Base-by-base conservation (phyloP, 116 monocot species). In the Phalaenopsis hybrid region DNA sequence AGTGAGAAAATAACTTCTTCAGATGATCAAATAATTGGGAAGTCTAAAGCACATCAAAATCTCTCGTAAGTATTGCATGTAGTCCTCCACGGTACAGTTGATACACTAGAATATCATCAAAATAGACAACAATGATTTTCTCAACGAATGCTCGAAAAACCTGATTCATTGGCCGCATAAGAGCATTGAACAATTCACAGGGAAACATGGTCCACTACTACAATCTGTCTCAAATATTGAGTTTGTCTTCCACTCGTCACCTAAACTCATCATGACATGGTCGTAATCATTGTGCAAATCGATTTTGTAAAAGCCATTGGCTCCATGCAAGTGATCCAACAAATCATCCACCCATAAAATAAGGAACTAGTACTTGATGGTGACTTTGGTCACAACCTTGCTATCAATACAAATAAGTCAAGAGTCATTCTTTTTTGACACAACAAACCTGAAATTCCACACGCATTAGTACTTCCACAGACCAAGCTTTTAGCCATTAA, bases 191-290 rank as follows among this genome's bases (percentile, higher is more conserved):
- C 0, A 84, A 6, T 0, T 80, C 31, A 61, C 57, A 84, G 2
- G 79, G 75, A 79, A 84, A 75, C 0, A 75, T 31, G 25, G 0
- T n/a, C 58, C 79, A 84, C 31, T 84, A 41, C 23, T 83, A 79
- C 0, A 59, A 45, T 12, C 45, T 74, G 3, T 75, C 20, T 6
- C 49, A 44, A 0, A 44, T n/a, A 80, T 7, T 82, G 82, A 82
- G 0, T 79, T 16, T 0, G 10, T 80, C 34, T 86, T 79, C 74
- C 57, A 63, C 55, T 74, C 82, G 20, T 79, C 79, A 7, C 51
- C 10, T 9, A 11, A 2, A 10, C 51, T 51, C 51, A 51, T 51
- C 11, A 8, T 8, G 9, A 51, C 11, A 0, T 51, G 51, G 51
- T 51, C 10, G 11, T 51, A 51, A 9, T 11, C 51, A 51, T 11